Conservation (phyloP, 2,329 filamentous ascomycete species). For the Botrytis fragariae region DNA sequence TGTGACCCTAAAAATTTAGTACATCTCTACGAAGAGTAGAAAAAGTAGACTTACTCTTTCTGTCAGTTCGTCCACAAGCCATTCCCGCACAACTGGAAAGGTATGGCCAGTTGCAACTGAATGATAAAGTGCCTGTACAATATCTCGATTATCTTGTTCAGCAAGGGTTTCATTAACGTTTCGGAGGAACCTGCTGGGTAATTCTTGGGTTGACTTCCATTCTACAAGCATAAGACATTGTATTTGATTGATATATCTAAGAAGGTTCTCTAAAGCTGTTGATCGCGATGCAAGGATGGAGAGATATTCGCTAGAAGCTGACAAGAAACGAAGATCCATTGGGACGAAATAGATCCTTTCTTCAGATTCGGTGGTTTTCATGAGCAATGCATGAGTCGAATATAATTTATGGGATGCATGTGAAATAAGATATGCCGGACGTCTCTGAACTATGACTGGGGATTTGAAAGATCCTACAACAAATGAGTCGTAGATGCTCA, state of each 20-base stretch:
- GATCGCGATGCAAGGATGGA: constrained; percentile 83
- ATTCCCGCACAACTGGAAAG: constrained; percentile 73
- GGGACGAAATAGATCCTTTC: constrained; percentile 61
- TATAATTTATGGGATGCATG: constrained; percentile 72
- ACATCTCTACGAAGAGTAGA: constrained; percentile 4
- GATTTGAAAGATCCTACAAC: constrained; percentile 66
- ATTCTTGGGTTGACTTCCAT: constrained; percentile 77
- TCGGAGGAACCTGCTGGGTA: constrained; percentile 74
- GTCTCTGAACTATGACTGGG: constrained; percentile 38
- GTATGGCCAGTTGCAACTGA: constrained; percentile 81
- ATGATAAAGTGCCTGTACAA: constrained; percentile 78
- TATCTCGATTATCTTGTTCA: constrained; percentile 60
- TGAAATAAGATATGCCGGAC: constrained; percentile 41
- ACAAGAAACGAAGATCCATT: constrained; percentile 80
- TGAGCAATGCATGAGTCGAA: constrained; percentile 73
- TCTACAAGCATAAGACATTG: constrained; percentile 76
- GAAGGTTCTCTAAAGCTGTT: constrained; percentile 80
- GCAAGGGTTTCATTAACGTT: constrained; percentile 74
- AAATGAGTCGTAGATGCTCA: constrained; percentile 84
- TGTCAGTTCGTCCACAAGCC: constrained; percentile 79
- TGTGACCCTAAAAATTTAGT: constrained; percentile 65
- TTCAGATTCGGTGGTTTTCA: constrained; percentile 46
- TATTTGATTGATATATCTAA: constrained; percentile 80
- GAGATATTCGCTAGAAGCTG: constrained; percentile 73
- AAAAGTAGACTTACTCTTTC: constrained; percentile 60